phyloP scores from a whole-genome alignment of 352 stramenopile genomes.

The Phytophthora colocasiae region DNA sequence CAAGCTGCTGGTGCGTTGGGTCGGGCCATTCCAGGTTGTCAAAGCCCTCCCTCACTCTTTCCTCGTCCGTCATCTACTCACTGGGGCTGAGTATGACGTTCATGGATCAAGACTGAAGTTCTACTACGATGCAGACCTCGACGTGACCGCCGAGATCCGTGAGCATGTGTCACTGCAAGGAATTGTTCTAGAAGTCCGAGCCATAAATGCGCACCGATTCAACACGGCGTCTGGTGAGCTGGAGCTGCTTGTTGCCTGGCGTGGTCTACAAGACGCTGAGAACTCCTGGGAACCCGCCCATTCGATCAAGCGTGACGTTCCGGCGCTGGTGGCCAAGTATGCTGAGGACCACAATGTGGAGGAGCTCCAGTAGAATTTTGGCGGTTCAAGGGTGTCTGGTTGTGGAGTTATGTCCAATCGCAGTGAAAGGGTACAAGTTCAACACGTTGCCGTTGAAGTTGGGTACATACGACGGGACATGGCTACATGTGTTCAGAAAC shows the following conservation, averaged over 20 bases:
- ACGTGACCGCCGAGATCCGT: constrained; percentile 17
- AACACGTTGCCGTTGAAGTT: too few species aligned
- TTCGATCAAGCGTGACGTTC: constrained; percentile 14
- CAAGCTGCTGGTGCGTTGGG: constrained; percentile 17
- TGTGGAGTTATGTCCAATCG: not conserved
- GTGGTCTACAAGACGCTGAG: constrained; percentile 14
- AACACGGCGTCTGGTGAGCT: constrained; percentile 5
- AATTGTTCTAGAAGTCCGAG: constrained; percentile 12
- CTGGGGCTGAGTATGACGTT: constrained; percentile 7
- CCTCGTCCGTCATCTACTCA: constrained; percentile 21
- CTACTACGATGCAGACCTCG: constrained; percentile 9
- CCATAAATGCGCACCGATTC: not conserved
- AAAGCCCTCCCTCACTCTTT: constrained; percentile 17
- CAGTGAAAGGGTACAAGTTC: too few species aligned
- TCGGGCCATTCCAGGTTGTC: constrained; percentile 12
- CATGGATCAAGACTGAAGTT: constrained; percentile 11
- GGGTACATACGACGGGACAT: too few species aligned
- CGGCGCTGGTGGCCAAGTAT: constrained; percentile 3
- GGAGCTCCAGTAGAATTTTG: not conserved
- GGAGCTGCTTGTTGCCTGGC: constrained; percentile 14
- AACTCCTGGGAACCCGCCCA: constrained; percentile 15
- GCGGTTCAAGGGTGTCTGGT: not conserved
- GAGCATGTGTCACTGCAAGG: constrained; percentile 12
- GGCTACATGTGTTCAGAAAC: too few species aligned
- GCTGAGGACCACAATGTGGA: not conserved